Evolutionary conservation across 345 rosid genomes (phyloP), one percentile per base, ranked within the genome.

Genomic region (Euphorbia peplus): DNA sequence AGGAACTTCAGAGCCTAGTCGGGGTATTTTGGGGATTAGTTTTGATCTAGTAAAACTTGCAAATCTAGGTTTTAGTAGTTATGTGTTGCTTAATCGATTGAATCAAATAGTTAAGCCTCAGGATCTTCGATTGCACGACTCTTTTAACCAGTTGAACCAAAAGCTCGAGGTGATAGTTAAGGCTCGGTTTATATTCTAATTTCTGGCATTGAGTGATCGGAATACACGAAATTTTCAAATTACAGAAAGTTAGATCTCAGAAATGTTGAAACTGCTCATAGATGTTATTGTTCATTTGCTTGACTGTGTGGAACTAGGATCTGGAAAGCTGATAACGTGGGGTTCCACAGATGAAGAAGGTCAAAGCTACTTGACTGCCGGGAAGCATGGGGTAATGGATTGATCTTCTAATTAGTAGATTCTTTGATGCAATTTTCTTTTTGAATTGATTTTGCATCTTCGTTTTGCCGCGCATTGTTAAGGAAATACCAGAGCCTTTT

Each of bases 311-410:
- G 51, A 39, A 60, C 72, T 83, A 88, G 91, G 73, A 55, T 69
- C 68, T 1, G 98, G 96, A 42, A 90, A 88, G 86, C 90, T 90
- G 60, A 75, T 89, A 56, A 88, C 97, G 11, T 91, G 91, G 96
- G 96, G 93, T 13, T 88, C 93, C 19, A 61, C 86, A 8, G 90
- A 91, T 67, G 92, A 89, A 35, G 92, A 84, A 76, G 87, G 86
- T 22, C 96, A 92, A 66, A 90, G 84, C 75, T 87, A 86, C 62
- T 60, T 81, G 64, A 80, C 95, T 53, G 82, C 85, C 29, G 96
- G 96, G 70, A 85, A 79, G 82, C 96, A 90, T 82, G 95, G 96
- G 93, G 93, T 92, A 89, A 76, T 66, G 52, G 57, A 18, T 63
- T 55, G 29, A 71, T 66, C 65, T 69, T 64, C 66, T 74, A 28